A percentile compares a stretch with the other conserved stretches of the same genome.
These are phyloP conservation scores for Arabidopsis hybrid DNA, from an alignment of 441 rosid species.

Conservation along the genomic window DNA sequence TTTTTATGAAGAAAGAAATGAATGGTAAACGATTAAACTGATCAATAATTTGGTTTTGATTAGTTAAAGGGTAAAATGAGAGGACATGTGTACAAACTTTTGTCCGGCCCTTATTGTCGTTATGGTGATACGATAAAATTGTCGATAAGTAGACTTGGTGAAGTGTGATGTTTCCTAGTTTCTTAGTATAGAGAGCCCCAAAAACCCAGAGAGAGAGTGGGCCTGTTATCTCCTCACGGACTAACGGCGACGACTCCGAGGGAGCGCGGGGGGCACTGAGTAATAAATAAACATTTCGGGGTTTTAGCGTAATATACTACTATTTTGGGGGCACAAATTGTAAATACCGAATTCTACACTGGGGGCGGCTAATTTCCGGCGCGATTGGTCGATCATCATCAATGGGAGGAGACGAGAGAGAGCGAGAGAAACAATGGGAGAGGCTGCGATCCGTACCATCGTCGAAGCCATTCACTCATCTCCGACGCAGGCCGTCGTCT, in stretches of 20 bases:
- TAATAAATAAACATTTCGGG: background rate
- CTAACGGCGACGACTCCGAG: constrained; percentile 45
- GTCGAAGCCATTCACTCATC: constrained; percentile 81
- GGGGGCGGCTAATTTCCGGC: constrained; percentile 10
- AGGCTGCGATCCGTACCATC: constrained; percentile 59
- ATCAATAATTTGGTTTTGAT: background rate
- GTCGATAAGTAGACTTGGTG: constrained; percentile 28
- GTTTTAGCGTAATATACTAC: background rate
- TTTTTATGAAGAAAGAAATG: background rate
- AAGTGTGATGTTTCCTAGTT: background rate
- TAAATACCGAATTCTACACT: constrained; percentile 18
- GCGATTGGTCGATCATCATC: background rate
- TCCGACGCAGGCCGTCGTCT: constrained; percentile 75
- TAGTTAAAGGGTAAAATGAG: background rate
- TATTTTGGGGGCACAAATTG: background rate
- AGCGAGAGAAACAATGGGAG: constrained; percentile 49
- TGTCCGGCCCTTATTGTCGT: constrained; percentile 23
- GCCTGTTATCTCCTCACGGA: constrained; percentile 14
- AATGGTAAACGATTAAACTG: background rate
- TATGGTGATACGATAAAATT: constrained; percentile 13
- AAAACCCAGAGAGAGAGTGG: constrained; percentile 27
- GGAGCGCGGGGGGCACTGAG: background rate
- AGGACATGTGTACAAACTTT: constrained; percentile 24
- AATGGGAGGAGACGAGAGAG: background rate
- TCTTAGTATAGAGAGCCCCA: constrained; percentile 24